Evolutionary conservation across 2,329 filamentous ascomycete species (phyloP).

Genomic region (Neofusicoccum sp.): DNA sequence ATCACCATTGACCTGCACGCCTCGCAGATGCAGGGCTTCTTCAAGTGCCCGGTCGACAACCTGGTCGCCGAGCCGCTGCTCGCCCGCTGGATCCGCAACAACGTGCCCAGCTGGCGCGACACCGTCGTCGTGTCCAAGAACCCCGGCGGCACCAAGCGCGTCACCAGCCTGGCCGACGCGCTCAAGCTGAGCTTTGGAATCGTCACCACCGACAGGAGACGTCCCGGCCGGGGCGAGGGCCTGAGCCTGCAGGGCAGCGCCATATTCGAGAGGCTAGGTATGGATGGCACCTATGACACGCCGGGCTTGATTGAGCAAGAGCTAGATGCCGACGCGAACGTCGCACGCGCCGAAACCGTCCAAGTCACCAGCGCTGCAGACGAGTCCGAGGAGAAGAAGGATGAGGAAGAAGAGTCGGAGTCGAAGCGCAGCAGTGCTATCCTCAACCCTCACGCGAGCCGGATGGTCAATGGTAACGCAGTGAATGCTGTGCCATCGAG

Average conservation of each 20-base stretch:
- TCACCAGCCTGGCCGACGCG: slow-evolving; percentile 92
- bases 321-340: slow-evolving; percentile 35
- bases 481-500: slow-evolving; percentile 13
- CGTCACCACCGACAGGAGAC: slow-evolving; percentile 75
- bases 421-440: not conserved
- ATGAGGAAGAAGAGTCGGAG: not conserved
- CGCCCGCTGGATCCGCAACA: slow-evolving; percentile 89
- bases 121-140: slow-evolving; percentile 98
- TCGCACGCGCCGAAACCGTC: slow-evolving; percentile 25
- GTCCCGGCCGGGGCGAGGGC: slow-evolving; percentile 50
- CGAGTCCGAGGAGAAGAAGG: slow-evolving; percentile 27
- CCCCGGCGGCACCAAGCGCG: slow-evolving; percentile 92
- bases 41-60: slow-evolving; percentile 96
- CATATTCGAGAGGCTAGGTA: slow-evolving; percentile 57
- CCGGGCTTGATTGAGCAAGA: slow-evolving; percentile 30
- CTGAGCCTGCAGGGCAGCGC: slow-evolving; percentile 62
- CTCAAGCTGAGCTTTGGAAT: slow-evolving; percentile 97
- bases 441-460: not conserved
- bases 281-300: slow-evolving; percentile 44
- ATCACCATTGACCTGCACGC: slow-evolving; percentile 94
- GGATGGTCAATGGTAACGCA: slow-evolving; percentile 2
- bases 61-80: slow-evolving; percentile 94
- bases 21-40: slow-evolving; percentile 98
- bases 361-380: not conserved
- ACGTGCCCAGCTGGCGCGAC: slow-evolving; percentile 82